Evolutionary conservation across 2,329 filamentous ascomycete species (phyloP).

Genomic region (Claviceps maximensis): DNA sequence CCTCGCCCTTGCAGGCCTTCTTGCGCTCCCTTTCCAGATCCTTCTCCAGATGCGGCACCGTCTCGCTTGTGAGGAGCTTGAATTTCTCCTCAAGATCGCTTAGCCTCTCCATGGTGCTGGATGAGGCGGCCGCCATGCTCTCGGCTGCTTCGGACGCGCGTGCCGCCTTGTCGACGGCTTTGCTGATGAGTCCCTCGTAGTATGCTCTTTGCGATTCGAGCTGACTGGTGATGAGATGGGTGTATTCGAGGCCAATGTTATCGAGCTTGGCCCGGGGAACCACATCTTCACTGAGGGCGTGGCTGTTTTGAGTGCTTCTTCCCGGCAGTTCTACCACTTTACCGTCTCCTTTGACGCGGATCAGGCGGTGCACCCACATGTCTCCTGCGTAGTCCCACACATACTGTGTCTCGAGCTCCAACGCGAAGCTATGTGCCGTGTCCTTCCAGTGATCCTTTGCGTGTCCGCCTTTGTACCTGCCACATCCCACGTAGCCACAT

Average conservation of each 20-base stretch:
- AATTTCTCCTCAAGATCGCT: slow-evolving; percentile 32
- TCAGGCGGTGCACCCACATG: slow-evolving; percentile 88
- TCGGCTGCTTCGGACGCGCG: slow-evolving; percentile 58
- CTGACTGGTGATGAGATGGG: slow-evolving; percentile 82
- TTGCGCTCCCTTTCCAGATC: slow-evolving; percentile 56
- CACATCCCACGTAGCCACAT: slow-evolving; percentile 85
- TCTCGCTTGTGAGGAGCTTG: slow-evolving; percentile 37
- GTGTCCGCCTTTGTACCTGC: slow-evolving; percentile 85
- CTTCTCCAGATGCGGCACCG: slow-evolving; percentile 56
- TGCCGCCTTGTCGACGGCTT: slow-evolving; percentile 78
- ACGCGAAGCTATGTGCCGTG: slow-evolving; percentile 78
- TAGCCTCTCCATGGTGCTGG: slow-evolving; percentile 36
- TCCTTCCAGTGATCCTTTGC: slow-evolving; percentile 89
- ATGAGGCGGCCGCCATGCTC: slow-evolving; percentile 38
- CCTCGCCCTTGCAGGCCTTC: slow-evolving; percentile 58
- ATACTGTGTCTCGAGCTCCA: slow-evolving; percentile 85
- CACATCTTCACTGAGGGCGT: slow-evolving; percentile 44
- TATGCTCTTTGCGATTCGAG: slow-evolving; percentile 86
- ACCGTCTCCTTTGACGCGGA: slow-evolving; percentile 84
- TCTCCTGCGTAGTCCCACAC: slow-evolving; percentile 98
- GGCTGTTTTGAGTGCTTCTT: slow-evolving; percentile 22
- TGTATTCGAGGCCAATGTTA: slow-evolving; percentile 85
- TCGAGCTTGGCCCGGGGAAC: slow-evolving; percentile 58
- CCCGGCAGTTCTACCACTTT: slow-evolving; percentile 84
- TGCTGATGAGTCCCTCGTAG: slow-evolving; percentile 83